These are phyloP conservation scores for Cubamyces lactineus DNA, from an alignment of 768 basidiomycete species.

Conservation along the genomic window DNA sequence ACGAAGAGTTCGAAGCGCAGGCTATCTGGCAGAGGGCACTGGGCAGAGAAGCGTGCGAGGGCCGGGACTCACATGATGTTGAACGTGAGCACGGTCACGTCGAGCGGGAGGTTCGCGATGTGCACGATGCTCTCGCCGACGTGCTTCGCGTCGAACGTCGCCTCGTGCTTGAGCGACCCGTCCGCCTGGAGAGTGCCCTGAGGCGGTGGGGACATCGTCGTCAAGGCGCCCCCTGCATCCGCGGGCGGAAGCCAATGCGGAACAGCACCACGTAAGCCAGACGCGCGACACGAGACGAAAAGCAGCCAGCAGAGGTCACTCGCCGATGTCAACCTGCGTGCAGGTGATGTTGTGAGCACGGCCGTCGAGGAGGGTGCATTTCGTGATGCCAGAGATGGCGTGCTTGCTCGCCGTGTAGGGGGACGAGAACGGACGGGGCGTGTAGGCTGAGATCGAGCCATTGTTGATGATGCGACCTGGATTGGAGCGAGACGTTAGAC, in stretches of 20 bases:
- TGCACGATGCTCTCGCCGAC: conserved; percentile 75
- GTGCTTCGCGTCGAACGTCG: conserved; percentile 70
- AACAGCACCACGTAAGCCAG: background rate
- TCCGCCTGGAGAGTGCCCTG: conserved; percentile 69
- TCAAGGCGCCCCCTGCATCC: conserved; percentile 67
- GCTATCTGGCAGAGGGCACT: no score
- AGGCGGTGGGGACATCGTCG: conserved; percentile 52
- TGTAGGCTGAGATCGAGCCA: conserved; percentile 74
- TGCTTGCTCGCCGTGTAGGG: conserved; percentile 84
- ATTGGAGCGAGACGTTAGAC: background rate
- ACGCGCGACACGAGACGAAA: background rate
- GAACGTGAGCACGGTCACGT: conserved; percentile 70
- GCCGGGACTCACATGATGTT: conserved; percentile 68
- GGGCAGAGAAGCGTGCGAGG: no score
- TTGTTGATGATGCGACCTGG: conserved; percentile 84
- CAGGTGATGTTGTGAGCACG: conserved; percentile 71
- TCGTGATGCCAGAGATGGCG: conserved; percentile 76
- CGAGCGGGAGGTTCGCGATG: conserved; percentile 67
- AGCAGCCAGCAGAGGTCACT: background rate
- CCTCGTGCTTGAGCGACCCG: conserved; percentile 58
- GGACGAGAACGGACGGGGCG: conserved; percentile 62
- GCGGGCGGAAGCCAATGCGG: background rate
- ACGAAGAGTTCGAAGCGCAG: no score
- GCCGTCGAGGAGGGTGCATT: conserved; percentile 77
- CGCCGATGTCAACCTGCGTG: conserved; percentile 85